These are phyloP conservation scores for Spathaspora gorwiae DNA, from an alignment of 805 yeast genomes.

Conservation along the genomic window DNA sequence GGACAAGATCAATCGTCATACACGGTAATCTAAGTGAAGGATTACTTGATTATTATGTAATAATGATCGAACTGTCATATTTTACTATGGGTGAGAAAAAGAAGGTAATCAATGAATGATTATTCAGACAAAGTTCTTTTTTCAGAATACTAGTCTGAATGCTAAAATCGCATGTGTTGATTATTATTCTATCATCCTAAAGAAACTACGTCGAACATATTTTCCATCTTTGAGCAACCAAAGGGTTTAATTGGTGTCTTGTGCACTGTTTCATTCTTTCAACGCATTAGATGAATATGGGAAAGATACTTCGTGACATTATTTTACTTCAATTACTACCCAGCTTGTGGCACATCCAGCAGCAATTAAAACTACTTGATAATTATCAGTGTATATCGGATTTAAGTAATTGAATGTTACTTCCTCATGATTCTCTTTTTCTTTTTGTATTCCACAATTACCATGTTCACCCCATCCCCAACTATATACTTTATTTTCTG, in stretches of 20 bases:
- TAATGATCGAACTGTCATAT: background rate
- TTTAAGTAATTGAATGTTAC: slow-evolving; percentile 38
- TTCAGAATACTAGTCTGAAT: slow-evolving; percentile 1
- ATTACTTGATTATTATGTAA: background rate
- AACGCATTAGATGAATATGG: slow-evolving; percentile 66
- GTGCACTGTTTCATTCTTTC: slow-evolving; percentile 4
- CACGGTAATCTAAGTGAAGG: background rate
- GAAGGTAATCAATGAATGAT: slow-evolving; percentile 8
- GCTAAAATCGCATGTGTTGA: slow-evolving; percentile 4
- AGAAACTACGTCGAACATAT: slow-evolving; percentile 68
- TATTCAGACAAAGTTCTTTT: slow-evolving; percentile 4
- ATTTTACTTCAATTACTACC: slow-evolving; percentile 32
- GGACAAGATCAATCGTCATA: background rate
- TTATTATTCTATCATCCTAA: slow-evolving; percentile 63
- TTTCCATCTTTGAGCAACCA: slow-evolving; percentile 63
- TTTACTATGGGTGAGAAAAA: slow-evolving; percentile 8
- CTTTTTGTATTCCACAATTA: slow-evolving; percentile 59
- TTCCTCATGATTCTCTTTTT: slow-evolving; percentile 10
- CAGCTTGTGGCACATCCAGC: slow-evolving; percentile 73
- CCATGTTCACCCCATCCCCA: slow-evolving; percentile 99
- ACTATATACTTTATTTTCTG: slow-evolving; percentile 42
- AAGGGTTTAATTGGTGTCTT: background rate
- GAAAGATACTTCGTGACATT: slow-evolving; percentile 72
- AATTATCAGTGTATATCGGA: slow-evolving; percentile 19
- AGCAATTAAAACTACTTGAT: slow-evolving; percentile 27